Evolutionary conservation across 768 basidiomycete genomes (phyloP), one percentile per base, ranked within the genome.

Genomic region (Pulveroboletus sp.): DNA sequence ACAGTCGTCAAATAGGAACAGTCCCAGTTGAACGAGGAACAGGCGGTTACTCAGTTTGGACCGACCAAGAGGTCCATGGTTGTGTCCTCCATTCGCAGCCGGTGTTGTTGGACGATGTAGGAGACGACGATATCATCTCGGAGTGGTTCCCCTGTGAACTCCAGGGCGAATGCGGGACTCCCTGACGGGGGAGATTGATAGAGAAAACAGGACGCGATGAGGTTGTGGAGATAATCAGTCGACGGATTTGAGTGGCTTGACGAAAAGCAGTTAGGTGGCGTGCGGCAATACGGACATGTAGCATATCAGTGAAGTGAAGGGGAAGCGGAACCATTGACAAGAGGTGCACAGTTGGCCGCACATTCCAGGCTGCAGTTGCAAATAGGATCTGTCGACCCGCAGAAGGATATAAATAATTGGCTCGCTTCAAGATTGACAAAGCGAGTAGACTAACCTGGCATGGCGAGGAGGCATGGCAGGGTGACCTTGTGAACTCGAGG

Each of bases 81-180:
- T 47, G 33, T 56, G 46, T 30, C 56, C 39, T 69, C 65, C 54
- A 61, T 32, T 36, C 33, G 49, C 2, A 61, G 24, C 26, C 66
- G 58, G 26, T 64, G 54, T 48, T 54, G 59, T 18, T 65, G 67
- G 11, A 67, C 31, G 24, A 65, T 39, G 47, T 69, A 67, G 8
- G 56, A 58, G 14, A 67, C 50, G 9, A 63, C 47, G 33, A 69
- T 55, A 8, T 67, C 65, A 15, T 67, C 67, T 24, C 66, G 51
- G 11, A 67, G 48, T 5, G 57, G 58, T 45, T 67, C 66, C 2
- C 59, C 61, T 14, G 37, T 26, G 7, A 52, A 50, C 30, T 65
- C 56, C 14, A 67, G 40, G 26, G 59, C 11, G 27, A 67, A 49
- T 2, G 60, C 62, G 0, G 63, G 67, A 21, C 52, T 48, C 15